Percentiles rank a stretch among this genome's conserved stretches.
phyloP scores from a whole-genome alignment of 139 green algal species.

The Eudorina sp. region DNA sequence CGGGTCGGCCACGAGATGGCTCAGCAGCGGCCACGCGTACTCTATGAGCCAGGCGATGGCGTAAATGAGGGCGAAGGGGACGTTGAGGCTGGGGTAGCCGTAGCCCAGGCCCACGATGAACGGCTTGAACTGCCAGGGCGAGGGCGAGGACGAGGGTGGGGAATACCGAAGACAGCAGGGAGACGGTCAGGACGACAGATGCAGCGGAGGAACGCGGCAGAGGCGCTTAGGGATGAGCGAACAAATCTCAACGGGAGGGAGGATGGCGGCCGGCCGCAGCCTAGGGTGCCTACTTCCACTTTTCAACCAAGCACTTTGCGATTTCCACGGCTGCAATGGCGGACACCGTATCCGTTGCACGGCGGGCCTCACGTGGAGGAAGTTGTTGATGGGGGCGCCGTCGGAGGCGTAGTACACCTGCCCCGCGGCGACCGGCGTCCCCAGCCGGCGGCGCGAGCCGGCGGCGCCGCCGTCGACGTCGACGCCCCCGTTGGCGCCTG shows the following conservation, averaged over 20 bases:
- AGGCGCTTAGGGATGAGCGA: too few relatives aligned
- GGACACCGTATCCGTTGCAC: too few relatives aligned
- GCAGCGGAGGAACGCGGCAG: too few relatives aligned
- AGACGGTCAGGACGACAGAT: too few relatives aligned
- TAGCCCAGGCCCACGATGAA: conserved; percentile 51
- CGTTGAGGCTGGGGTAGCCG: conserved; percentile 19
- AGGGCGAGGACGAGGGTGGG: too few relatives aligned
- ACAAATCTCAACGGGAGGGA: too few relatives aligned
- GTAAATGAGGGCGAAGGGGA: conserved; percentile 41
- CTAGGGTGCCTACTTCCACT: too few relatives aligned
- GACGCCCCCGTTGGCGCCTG: not conserved
- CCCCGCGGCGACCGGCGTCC: conserved; percentile 21
- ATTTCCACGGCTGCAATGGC: too few relatives aligned
- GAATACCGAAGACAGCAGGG: too few relatives aligned
- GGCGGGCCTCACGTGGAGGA: conserved; percentile 17
- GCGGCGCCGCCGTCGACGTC: not conserved
- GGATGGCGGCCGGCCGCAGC: too few relatives aligned
- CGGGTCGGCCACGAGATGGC: not conserved
- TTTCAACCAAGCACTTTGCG: too few relatives aligned
- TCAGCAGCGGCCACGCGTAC: conserved; percentile 12
- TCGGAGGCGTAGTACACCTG: conserved; percentile 57
- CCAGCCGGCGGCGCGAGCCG: too few relatives aligned
- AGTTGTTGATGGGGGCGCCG: conserved; percentile 55
- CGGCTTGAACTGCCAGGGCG: conserved; percentile 45
- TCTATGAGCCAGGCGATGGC: not conserved